Percentiles rank a stretch among this genome's conserved stretches.
Conservation (phyloP, 805 yeast species). For the Allodekkera sacchari region DNA sequence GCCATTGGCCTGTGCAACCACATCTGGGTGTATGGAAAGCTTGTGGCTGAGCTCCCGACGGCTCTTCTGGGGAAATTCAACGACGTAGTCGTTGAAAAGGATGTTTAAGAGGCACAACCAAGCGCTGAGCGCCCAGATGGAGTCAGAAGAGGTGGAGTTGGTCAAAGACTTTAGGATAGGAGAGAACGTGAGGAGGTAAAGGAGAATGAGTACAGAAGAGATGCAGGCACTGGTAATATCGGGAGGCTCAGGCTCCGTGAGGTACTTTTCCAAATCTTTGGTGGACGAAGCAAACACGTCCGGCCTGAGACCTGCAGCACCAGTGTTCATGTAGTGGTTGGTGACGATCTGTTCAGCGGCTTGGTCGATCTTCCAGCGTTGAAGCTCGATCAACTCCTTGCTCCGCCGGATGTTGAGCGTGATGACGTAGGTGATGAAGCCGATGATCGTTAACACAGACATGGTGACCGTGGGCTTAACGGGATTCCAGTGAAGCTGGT, state of each 20-base stretch:
- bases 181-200: conserved; percentile 68
- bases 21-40: conserved; percentile 1
- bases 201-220: conserved; percentile 59
- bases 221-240: conserved; percentile 35
- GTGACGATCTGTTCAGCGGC: conserved; percentile 10
- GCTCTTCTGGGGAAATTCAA: conserved; percentile 28
- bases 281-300: conserved; percentile 3
- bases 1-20: not conserved
- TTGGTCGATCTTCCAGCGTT: conserved; percentile 21
- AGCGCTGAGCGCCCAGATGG: conserved; percentile 86
- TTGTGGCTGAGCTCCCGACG: too few species aligned
- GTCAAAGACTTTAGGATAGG: conserved; percentile 88
- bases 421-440: conserved; percentile 25
- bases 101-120: conserved; percentile 70
- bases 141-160: conserved; percentile 82
- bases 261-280: conserved; percentile 16
- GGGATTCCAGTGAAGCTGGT: conserved; percentile 43
- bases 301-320: conserved; percentile 1
- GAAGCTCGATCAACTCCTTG: conserved; percentile 21
- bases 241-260: conserved; percentile 21
- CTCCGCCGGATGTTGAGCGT: conserved; percentile 22
- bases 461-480: conserved; percentile 30
- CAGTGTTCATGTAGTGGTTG: not conserved
- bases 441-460: conserved; percentile 27
- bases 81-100: conserved; percentile 58